These are phyloP conservation scores for Dioscorea dumetorum DNA, from an alignment of 106 monocot genomes.

Conservation along the genomic window DNA sequence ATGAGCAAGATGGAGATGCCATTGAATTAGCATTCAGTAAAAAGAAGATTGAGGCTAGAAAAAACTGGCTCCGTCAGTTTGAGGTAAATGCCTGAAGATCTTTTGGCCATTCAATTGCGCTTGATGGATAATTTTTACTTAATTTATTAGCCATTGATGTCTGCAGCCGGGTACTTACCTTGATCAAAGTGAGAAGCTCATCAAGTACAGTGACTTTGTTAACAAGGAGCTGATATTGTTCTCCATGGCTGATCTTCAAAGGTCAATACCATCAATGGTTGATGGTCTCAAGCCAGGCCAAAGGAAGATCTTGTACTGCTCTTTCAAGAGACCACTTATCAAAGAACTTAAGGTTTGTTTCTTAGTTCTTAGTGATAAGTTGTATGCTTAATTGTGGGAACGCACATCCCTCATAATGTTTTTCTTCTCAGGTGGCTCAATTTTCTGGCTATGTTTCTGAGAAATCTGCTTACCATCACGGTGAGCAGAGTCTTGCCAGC, in stretches of 20 bases:
- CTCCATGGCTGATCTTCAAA: constrained; percentile 81
- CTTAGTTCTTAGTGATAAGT: background rate
- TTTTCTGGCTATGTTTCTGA: constrained; percentile 95
- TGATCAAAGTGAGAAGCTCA: constrained; percentile 54
- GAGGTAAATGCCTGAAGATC: constrained; percentile 41
- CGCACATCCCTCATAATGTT: background rate
- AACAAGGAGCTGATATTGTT: constrained; percentile 93
- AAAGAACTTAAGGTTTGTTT: constrained; percentile 74
- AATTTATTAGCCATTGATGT: background rate
- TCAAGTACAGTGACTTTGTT: constrained; percentile 96
- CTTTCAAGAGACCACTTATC: constrained; percentile 79
- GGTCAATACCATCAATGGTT: constrained; percentile 95
- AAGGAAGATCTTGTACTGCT: constrained; percentile 84
- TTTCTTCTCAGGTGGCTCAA: constrained; percentile 41
- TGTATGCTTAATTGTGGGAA: background rate
- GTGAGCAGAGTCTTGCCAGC: constrained; percentile 75
- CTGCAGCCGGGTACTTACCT: constrained; percentile 84
- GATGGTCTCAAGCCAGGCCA: constrained; percentile 98
- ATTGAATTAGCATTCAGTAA: constrained; percentile 97
- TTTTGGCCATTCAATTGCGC: background rate
- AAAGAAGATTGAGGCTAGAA: constrained; percentile 90
- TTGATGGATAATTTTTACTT: background rate
- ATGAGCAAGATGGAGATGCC: constrained; percentile 80
- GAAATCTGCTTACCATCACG: constrained; percentile 97
- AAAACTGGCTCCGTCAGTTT: constrained; percentile 90